Evolutionary conservation across 2,329 filamentous ascomycete genomes (phyloP).

Genomic region (Passalora sequoiae): DNA sequence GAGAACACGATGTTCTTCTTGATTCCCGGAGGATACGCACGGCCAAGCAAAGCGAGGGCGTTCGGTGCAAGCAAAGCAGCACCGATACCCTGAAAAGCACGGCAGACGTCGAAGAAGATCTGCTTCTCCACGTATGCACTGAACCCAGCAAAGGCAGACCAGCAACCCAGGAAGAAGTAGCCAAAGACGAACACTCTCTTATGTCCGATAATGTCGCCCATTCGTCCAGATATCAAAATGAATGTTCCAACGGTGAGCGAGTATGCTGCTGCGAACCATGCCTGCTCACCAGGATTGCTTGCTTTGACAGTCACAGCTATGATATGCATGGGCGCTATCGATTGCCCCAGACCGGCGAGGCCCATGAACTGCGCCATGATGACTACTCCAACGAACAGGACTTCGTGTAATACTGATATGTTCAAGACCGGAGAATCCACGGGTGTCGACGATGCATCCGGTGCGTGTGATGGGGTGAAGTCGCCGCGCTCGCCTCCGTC

Average conservation of each 20-base stretch:
- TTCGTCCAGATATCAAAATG: constrained; percentile 41
- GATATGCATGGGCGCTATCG: constrained; percentile 40
- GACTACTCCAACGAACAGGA: constrained; percentile 24
- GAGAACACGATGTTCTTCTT: constrained; percentile 39
- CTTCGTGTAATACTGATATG: constrained; percentile 23
- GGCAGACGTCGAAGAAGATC: constrained; percentile 35
- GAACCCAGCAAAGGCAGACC: constrained; percentile 39
- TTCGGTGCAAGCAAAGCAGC: constrained; percentile 36
- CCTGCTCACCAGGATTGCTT: constrained; percentile 38
- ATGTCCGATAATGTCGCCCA: constrained; percentile 42
- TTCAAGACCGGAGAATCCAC: constrained; percentile 5
- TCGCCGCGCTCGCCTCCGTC: constrained; percentile 9
- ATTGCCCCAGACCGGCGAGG: constrained; percentile 26
- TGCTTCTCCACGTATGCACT: constrained; percentile 30
- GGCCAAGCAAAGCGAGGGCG: constrained; percentile 35
- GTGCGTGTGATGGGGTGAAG: neutral
- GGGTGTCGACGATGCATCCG: neutral
- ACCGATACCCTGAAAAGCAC: constrained; percentile 40
- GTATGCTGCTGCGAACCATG: constrained; percentile 43
- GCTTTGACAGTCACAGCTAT: constrained; percentile 42
- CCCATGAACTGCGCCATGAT: constrained; percentile 29
- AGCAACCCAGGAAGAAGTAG: constrained; percentile 37
- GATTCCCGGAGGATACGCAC: constrained; percentile 32
- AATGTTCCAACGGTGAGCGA: constrained; percentile 42
- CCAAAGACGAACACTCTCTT: constrained; percentile 39